Percentiles rank a stretch among this genome's conserved stretches.
phyloP scores from a whole-genome alignment of 2,329 filamentous ascomycete genomes.

The Trichoderma breve region DNA sequence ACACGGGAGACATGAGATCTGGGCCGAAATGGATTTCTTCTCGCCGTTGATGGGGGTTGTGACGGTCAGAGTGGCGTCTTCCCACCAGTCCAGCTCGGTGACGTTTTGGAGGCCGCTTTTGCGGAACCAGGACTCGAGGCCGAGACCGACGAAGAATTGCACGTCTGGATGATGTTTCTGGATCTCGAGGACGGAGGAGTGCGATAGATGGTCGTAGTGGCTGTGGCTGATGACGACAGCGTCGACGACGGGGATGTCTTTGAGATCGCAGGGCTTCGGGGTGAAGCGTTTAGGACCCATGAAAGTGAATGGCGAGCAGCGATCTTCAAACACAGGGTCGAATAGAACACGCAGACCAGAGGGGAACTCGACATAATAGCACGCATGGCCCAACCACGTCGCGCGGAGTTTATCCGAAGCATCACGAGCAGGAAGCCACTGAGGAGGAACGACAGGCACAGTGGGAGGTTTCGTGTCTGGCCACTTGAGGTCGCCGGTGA shows the following conservation, averaged over 20 bases:
- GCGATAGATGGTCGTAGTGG: constrained; percentile 90
- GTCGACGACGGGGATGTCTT: constrained; percentile 74
- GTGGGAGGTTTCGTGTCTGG: constrained; percentile 66
- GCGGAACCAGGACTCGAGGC: constrained; percentile 79
- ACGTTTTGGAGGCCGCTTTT: constrained; percentile 68
- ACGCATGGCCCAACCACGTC: constrained; percentile 94
- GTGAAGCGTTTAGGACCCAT: constrained; percentile 77
- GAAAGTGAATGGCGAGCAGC: constrained; percentile 74
- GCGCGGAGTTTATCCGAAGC: constrained; percentile 64
- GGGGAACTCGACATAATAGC: constrained; percentile 89
- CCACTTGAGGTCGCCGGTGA: constrained; percentile 39
- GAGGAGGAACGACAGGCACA: constrained; percentile 64
- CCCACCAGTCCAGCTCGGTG: constrained; percentile 95
- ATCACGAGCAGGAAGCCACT: constrained; percentile 62
- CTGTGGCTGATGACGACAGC: constrained; percentile 81
- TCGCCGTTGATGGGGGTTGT: constrained; percentile 32
- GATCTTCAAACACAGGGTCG: constrained; percentile 87
- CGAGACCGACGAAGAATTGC: constrained; percentile 85
- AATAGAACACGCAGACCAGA: constrained; percentile 84
- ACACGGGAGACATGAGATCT: constrained; percentile 74
- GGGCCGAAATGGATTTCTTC: constrained; percentile 59
- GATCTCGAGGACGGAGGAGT: constrained; percentile 70
- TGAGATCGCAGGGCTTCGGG: constrained; percentile 69
- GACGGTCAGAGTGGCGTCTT: constrained; percentile 71
- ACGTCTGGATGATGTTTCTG: constrained; percentile 69